Evolutionary conservation across 371 early-diverging fungal genomes (phyloP).

Genomic region (Choanephora cucurbitarum): DNA sequence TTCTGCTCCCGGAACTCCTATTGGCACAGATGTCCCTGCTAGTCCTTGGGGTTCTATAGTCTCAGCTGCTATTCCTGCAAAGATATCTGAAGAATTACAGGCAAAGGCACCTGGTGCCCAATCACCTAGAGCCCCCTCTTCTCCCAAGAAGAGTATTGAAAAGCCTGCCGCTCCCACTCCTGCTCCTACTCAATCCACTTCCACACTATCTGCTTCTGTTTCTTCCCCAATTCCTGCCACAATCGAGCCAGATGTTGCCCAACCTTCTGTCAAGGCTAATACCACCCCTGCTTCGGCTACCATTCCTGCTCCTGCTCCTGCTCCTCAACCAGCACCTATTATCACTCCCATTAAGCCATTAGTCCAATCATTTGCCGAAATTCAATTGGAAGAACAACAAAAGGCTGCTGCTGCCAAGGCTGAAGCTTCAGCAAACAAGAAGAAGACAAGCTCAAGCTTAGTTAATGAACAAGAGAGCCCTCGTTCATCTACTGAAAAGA

Average conservation of each 20-base stretch:
- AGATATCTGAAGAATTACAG: slow-evolving; percentile 34
- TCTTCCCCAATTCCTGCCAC: not conserved
- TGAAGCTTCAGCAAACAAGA: not conserved
- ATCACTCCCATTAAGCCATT: slow-evolving; percentile 20
- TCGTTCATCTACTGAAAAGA: not conserved
- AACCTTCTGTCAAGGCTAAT: not conserved
- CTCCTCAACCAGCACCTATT: not conserved
- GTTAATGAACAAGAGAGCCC: not conserved
- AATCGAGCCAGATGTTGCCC: not conserved
- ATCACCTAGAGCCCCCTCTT: slow-evolving; percentile 32
- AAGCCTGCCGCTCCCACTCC: slow-evolving; percentile 10
- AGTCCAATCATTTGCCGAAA: slow-evolving; percentile 25
- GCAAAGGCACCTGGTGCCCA: slow-evolving; percentile 35
- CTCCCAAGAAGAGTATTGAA: slow-evolving; percentile 25
- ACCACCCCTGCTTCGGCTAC: not conserved
- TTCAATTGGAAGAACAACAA: slow-evolving; percentile 22
- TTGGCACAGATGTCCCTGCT: slow-evolving; percentile 33
- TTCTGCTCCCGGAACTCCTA: slow-evolving; percentile 47
- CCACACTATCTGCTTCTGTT: not conserved
- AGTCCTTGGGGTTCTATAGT: slow-evolving; percentile 40
- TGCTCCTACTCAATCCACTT: not conserved
- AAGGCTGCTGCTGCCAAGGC: slow-evolving; percentile 12
- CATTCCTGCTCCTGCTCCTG: not conserved
- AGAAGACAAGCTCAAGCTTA: not conserved
- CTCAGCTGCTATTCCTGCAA: slow-evolving; percentile 30